Conservation (phyloP, 2,329 filamentous ascomycete genomes). For the Sporothrix globosa region DNA sequence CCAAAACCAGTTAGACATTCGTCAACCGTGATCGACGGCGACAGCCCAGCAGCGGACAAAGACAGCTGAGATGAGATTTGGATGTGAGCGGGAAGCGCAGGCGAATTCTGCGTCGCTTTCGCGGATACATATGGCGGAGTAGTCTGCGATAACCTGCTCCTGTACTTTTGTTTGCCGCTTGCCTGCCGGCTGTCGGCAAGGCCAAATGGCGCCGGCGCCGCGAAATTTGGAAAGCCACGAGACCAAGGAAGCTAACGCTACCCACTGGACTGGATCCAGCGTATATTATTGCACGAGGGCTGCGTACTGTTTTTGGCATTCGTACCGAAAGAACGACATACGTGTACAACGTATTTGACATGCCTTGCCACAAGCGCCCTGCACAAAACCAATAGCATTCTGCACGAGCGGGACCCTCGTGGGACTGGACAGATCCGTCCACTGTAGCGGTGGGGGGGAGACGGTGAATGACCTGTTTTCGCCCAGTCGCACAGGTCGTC, state of each 20-base stretch:
- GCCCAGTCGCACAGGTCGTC: no score
- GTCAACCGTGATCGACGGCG: conserved; percentile 7
- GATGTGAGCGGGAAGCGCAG: background rate
- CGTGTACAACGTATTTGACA: no score
- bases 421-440: background rate
- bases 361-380: conserved; percentile 11
- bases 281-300: background rate
- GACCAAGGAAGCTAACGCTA: conserved; percentile 20
- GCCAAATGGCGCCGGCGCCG: background rate
- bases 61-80: background rate
- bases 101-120: no score
- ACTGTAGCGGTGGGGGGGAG: background rate
- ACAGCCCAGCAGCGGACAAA: background rate
- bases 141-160: no score
- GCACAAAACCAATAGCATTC: conserved; percentile 17
- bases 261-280: background rate
- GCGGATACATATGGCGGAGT: no score
- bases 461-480: background rate
- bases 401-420: background rate
- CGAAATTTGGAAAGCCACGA: conserved; percentile 28
- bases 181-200: conserved; percentile 11
- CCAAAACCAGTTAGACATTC: conserved; percentile 1
- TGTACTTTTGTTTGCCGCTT: background rate
- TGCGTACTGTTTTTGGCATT: no score
- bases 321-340: no score